phyloP scores from a whole-genome alignment of 176 grass and related monocot genomes.

The Bothriochloa decipiens region DNA sequence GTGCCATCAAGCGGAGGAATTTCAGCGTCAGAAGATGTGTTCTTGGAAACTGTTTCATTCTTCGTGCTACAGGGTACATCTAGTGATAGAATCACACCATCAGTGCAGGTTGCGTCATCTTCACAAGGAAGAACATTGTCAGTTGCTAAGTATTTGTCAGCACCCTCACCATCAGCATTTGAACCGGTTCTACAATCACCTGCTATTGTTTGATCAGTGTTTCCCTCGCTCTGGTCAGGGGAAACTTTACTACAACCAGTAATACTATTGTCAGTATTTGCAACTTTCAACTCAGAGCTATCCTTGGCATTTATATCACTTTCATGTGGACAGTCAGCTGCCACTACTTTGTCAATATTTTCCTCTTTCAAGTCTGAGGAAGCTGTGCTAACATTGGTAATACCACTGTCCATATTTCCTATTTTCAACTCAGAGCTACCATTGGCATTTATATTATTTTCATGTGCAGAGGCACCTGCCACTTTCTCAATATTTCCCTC shows the following conservation, averaged over 20 bases:
- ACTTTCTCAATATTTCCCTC: not conserved
- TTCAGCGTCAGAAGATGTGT: constrained; percentile 26
- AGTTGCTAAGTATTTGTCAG: not conserved
- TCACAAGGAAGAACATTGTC: constrained; percentile 27
- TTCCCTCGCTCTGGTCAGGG: not conserved
- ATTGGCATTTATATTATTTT: not conserved
- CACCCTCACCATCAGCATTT: constrained; percentile 14
- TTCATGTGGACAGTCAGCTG: constrained; percentile 1
- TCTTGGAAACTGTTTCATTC: not conserved
- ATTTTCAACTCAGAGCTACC: not conserved
- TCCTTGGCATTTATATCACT: not conserved
- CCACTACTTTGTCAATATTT: not conserved
- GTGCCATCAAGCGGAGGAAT: constrained; percentile 18
- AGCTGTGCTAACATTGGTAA: not conserved
- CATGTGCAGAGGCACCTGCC: not conserved
- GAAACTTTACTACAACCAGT: not conserved
- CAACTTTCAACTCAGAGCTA: not conserved
- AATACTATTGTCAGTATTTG: constrained; percentile 1
- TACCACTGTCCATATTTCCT: constrained; percentile 2
- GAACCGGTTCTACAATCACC: not conserved
- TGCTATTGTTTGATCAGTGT: not conserved
- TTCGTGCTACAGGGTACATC: constrained; percentile 7
- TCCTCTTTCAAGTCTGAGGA: not conserved
- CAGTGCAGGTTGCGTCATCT: constrained; percentile 4
- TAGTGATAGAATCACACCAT: constrained; percentile 19